Evolutionary conservation across 202 grass and related monocot genomes (phyloP), one percentile per base, ranked within the genome.

Genomic region (Digitaria exilis): DNA sequence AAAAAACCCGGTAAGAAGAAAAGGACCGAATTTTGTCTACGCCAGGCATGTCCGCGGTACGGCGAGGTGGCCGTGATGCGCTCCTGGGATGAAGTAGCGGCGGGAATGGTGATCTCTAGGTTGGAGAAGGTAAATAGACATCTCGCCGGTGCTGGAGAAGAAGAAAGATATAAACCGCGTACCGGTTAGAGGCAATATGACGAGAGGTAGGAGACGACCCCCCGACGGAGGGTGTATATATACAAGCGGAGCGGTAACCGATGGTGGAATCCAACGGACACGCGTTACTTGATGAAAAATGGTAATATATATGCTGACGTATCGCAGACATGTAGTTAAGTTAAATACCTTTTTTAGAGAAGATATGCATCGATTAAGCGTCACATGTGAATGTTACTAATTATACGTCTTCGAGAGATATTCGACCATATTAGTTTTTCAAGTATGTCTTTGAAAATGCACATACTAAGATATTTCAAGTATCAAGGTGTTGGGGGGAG

Each of bases 191-290:
- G 21, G 12, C 0, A 18, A 0, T 66, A 8, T 24, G 65, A 76
- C 18, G 37, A 42, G 37, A 82, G 78, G 48, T 77, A 65, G 22
- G 5, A 46, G 87, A 73, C 8, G 34, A 71, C 12, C 9, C 0
- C 35, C 4, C 1, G 29, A 13, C 29, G 8, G 9, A 29, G 39
- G 0, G 37, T 39, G 64, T 31, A 57, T 78, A 66, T 78, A 73
- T 78, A 82, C 0, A 4, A 0, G 13, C 10, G 0, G 12, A 18
- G 0, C 2, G 0, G 2, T 3, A 0, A 15, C 9, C 0, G 12
- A 82, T 25, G 7, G 37, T 3, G 2, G 0, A 14, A 72, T 85
- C 71, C 3, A 11, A 65, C 9, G 18, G 9, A 22, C 30, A 5
- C 1, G 0, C 2, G 4, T 21, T 52, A 12, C 61, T 11, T 1